Evolutionary conservation across 2,329 filamentous ascomycete species (phyloP), one percentile per base, ranked within the genome.

Genomic region (Fusarium algeriense): DNA sequence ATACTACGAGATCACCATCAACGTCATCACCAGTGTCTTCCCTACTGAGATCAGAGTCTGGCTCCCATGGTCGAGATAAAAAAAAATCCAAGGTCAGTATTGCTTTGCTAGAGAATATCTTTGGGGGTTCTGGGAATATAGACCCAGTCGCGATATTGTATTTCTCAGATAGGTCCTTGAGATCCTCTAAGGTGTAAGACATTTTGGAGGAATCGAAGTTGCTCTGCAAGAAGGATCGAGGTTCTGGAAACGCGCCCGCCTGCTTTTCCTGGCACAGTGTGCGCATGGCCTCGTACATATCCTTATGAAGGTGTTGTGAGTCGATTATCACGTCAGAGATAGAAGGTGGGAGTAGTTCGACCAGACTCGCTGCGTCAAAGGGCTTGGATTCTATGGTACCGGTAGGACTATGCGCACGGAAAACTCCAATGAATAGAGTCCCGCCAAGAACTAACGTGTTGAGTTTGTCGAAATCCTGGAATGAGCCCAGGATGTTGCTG

Each of bases 341-440:
- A 13, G 41, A 48, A 17, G 41, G 5, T 19, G 53, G 41, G 2
- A 56, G 32, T 17, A 56, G 41, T 4, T 56, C 19, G 41, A 11
- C 8, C 9, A 48, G 32, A 17, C 37, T 20, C 10, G 15, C 7
- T n/a, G 26, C n/a, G 19, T 38, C 20, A 26, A 23, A n/a, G 17
- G 12, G 1, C 14, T 23, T 17, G 11, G 13, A 11, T 3, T 2
- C 5, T 15, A 1, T 17, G 3, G 9, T 11, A 44, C 11, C 9
- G 14, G 20, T 11, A 9, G 14, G 9, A 8, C 23, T 1, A 44
- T 23, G 14, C 20, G 4, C 0, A 10, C 0, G 11, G 1, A 1
- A 19, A 23, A 34, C 1, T 49, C 20, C 32, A 26, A 50, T 15
- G 11, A 2, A 2, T 5, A 37, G 20, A 12, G 48, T 0, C 2